Evolutionary conservation across 352 stramenopile genomes (phyloP).

Genomic region (Globisporangium echinulatum): DNA sequence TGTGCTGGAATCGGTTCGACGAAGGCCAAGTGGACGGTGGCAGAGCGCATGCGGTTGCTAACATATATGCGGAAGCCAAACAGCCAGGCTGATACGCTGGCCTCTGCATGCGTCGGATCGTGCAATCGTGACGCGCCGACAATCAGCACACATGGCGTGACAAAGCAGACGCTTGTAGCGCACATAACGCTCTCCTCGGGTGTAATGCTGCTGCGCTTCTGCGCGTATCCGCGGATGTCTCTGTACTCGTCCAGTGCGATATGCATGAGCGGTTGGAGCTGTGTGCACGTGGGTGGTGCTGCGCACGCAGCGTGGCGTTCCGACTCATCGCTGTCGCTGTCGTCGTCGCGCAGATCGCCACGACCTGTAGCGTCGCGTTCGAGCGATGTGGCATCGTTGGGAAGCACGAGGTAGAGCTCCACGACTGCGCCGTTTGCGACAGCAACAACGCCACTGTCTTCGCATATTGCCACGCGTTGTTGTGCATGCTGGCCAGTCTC

Average conservation of each 20-base stretch:
- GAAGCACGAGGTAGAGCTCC: slow-evolving; percentile 29
- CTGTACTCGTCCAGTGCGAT: slow-evolving; percentile 33
- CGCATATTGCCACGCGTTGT: slow-evolving; percentile 33
- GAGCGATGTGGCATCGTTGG: neutral
- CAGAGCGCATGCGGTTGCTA: slow-evolving; percentile 5
- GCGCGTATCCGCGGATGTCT: slow-evolving; percentile 6
- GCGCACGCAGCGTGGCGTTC: neutral
- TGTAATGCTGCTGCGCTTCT: neutral
- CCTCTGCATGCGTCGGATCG: slow-evolving; percentile 1
- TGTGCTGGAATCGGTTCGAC: slow-evolving; percentile 16
- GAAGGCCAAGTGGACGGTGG: slow-evolving; percentile 32
- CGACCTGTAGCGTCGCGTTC: no score
- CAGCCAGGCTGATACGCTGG: slow-evolving; percentile 16
- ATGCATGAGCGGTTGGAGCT: slow-evolving; percentile 17
- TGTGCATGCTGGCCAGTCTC: neutral
- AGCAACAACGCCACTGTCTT: slow-evolving; percentile 27
- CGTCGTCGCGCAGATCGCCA: neutral
- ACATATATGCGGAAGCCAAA: slow-evolving; percentile 49
- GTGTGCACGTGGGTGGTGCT: neutral
- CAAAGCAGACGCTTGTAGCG: slow-evolving; percentile 37
- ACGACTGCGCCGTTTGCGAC: slow-evolving; percentile 42
- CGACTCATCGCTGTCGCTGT: neutral
- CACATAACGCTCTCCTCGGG: neutral
- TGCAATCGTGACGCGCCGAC: slow-evolving; percentile 20
- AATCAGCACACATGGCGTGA: slow-evolving; percentile 32